Conservation (phyloP, 176 grass and related monocot species). For the Hyparrhenia diplandra region DNA sequence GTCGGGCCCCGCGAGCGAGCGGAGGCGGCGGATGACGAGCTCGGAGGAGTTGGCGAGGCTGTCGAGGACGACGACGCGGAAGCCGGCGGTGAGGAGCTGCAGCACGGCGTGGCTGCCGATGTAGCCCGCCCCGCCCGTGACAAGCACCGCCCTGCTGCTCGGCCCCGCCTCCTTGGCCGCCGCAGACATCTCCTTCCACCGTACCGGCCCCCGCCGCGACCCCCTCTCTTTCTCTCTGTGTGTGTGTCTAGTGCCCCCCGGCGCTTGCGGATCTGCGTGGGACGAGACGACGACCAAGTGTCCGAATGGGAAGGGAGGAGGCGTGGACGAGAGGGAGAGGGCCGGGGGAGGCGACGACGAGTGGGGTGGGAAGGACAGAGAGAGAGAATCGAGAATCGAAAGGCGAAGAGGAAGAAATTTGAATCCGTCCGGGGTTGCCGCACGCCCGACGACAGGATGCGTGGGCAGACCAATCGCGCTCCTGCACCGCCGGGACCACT, state of each 20-base stretch:
- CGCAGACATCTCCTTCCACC: neutral
- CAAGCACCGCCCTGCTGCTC: constrained; percentile 59
- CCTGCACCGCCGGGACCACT: neutral
- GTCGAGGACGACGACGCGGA: constrained; percentile 67
- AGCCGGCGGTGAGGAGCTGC: constrained; percentile 63
- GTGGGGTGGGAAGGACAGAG: neutral
- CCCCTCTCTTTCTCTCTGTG: neutral
- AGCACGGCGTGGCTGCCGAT: constrained; percentile 96
- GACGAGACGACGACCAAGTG: neutral
- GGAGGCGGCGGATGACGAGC: constrained; percentile 57
- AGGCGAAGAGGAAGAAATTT: constrained; percentile 38
- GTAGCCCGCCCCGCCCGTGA: constrained; percentile 88
- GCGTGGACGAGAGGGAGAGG: neutral
- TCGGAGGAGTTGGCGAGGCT: constrained; percentile 83
- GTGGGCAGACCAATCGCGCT: neutral
- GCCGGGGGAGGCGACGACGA: neutral
- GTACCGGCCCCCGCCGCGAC: no score
- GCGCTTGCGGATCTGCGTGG: constrained; percentile 31
- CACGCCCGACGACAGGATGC: no score
- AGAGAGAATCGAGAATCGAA: neutral
- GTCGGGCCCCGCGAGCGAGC: constrained; percentile 55
- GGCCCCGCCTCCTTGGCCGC: constrained; percentile 8
- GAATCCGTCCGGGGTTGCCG: constrained; percentile 33
- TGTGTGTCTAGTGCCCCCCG: neutral
- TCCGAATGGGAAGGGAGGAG: neutral